phyloP scores from a whole-genome alignment of 768 basidiomycete species.

The Suillus alpinus region DNA sequence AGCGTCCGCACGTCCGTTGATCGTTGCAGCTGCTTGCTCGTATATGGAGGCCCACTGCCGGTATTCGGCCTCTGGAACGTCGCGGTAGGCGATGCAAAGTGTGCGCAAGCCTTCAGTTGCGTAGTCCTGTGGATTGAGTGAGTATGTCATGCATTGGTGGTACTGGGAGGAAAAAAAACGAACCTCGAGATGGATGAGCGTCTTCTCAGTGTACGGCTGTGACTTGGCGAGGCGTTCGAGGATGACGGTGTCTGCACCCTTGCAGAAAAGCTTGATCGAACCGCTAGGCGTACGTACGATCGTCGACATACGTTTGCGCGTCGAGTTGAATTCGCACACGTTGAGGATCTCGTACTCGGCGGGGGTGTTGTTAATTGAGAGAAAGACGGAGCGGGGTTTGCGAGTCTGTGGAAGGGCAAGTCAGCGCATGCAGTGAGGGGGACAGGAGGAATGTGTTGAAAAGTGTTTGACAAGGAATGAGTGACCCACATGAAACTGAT shows the following conservation, averaged over 20 bases:
- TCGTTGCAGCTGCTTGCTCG: slow-evolving; percentile 88
- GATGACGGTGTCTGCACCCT: slow-evolving; percentile 98
- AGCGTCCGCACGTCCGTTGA: slow-evolving; percentile 93
- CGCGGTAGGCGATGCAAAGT: slow-evolving; percentile 93
- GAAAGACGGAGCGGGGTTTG: slow-evolving; percentile 94
- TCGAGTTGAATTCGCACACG: slow-evolving; percentile 98
- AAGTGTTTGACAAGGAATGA: background rate
- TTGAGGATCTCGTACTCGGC: slow-evolving; percentile 91
- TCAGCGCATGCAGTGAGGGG: background rate
- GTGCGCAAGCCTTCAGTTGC: slow-evolving; percentile 96
- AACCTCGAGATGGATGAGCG: slow-evolving; percentile 88
- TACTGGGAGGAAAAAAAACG: slow-evolving; percentile 8
- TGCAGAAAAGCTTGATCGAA: slow-evolving; percentile 91
- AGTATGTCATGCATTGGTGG: background rate
- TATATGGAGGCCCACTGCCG: slow-evolving; percentile 85
- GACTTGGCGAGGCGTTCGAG: slow-evolving; percentile 86
- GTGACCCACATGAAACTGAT: slow-evolving; percentile 83
- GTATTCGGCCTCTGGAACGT: slow-evolving; percentile 90
- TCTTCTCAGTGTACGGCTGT: slow-evolving; percentile 83
- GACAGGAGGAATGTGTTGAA: background rate
- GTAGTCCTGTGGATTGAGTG: slow-evolving; percentile 61
- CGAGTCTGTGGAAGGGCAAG: slow-evolving; percentile 56
- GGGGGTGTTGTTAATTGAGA: slow-evolving; percentile 68
- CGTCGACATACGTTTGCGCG: slow-evolving; percentile 97
- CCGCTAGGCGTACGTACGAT: slow-evolving; percentile 85